phyloP scores from a whole-genome alignment of 768 basidiomycete species.

The Tricholomella constricta region DNA sequence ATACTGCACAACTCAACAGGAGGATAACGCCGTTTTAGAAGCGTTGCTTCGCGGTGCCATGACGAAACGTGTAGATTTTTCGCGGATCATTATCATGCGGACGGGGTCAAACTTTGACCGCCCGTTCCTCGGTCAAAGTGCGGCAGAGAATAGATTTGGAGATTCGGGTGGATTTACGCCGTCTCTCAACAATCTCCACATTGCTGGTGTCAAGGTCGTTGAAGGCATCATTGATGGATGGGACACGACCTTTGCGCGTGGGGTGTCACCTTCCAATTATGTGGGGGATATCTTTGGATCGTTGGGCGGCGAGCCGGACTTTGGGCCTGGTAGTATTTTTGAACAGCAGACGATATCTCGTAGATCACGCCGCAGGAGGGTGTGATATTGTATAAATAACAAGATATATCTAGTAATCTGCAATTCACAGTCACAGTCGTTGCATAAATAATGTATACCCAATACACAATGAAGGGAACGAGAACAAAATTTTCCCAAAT shows the following conservation, averaged over 20 bases:
- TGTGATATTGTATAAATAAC: too few relatives aligned
- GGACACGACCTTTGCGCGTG: background rate
- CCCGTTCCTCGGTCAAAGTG: slow-evolving; percentile 9
- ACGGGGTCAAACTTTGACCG: slow-evolving; percentile 13
- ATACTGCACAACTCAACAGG: slow-evolving; percentile 14
- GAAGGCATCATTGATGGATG: slow-evolving; percentile 3
- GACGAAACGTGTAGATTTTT: slow-evolving; percentile 14
- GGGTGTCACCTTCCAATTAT: slow-evolving; percentile 1
- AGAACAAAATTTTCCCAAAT: too few relatives aligned
- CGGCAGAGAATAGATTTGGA: slow-evolving; percentile 7
- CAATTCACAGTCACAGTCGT: too few relatives aligned
- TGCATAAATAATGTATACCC: too few relatives aligned
- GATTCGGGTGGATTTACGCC: slow-evolving; percentile 5
- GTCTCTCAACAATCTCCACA: background rate
- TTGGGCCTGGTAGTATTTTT: slow-evolving; percentile 2
- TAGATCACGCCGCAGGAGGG: background rate
- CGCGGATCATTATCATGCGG: slow-evolving; percentile 13
- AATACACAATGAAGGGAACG: too few relatives aligned
- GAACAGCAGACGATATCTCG: background rate
- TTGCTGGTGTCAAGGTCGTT: slow-evolving; percentile 4
- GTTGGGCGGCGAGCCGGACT: background rate
- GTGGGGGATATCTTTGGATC: slow-evolving; percentile 6
- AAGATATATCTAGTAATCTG: too few relatives aligned
- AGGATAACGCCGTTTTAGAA: slow-evolving; percentile 14
- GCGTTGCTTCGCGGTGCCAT: slow-evolving; percentile 13